phyloP scores from a whole-genome alignment of 345 rosid species.

The Syzygium aromaticum region DNA sequence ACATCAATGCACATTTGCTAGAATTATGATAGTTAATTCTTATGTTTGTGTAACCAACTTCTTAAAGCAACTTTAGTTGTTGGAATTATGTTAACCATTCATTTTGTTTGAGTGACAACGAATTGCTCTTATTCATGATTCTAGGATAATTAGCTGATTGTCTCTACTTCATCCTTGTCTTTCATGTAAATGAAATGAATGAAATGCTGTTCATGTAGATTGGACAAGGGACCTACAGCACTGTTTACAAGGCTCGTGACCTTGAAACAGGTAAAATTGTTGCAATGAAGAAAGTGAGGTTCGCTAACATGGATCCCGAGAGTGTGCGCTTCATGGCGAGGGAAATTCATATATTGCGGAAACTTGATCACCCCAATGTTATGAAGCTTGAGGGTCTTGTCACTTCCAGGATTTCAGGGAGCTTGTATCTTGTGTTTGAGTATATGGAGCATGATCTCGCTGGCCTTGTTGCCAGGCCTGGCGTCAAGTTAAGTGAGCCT shows the following conservation, averaged over 20 bases:
- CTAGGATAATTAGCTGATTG: neutral
- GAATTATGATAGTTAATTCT: neutral
- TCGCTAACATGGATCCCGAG: constrained; percentile 79
- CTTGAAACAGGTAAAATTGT: constrained; percentile 62
- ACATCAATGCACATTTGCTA: neutral
- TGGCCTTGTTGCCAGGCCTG: constrained; percentile 67
- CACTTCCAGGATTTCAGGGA: constrained; percentile 69
- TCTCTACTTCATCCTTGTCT: neutral
- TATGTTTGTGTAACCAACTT: neutral
- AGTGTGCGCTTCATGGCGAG: constrained; percentile 96
- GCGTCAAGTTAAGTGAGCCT: constrained; percentile 67
- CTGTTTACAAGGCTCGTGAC: constrained; percentile 71
- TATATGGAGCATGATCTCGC: constrained; percentile 97
- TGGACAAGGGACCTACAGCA: constrained; percentile 94
- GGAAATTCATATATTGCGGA: constrained; percentile 69
- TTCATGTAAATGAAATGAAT: neutral
- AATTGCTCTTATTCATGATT: neutral
- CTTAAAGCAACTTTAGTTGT: neutral
- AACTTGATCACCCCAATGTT: constrained; percentile 78
- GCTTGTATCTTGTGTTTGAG: constrained; percentile 81
- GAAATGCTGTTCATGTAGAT: constrained; percentile 36
- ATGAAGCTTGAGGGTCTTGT: constrained; percentile 83
- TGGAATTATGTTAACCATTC: neutral
- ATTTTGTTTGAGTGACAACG: neutral
- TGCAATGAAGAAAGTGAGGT: constrained; percentile 94